Evolutionary conservation across 2,329 filamentous ascomycete species (phyloP).

Genomic region (Xylariales sp.): DNA sequence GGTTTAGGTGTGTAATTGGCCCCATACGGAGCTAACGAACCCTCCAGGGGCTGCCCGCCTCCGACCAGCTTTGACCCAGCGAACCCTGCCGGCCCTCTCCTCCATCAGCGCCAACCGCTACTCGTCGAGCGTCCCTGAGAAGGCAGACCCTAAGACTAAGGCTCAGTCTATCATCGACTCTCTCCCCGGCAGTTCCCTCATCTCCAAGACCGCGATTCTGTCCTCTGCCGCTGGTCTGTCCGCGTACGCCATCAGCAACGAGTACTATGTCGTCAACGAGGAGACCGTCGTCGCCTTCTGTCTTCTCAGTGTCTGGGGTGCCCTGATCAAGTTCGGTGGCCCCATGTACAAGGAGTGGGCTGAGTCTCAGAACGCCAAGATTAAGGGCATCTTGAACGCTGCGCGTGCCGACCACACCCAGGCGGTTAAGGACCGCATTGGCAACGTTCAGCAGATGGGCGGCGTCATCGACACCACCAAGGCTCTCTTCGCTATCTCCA

Average conservation of each 20-base stretch:
- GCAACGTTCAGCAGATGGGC: conserved; percentile 90
- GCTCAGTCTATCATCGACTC: conserved; percentile 92
- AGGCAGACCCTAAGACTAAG: conserved; percentile 92
- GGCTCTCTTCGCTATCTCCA: conserved; percentile 94
- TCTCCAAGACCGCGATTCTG: conserved; percentile 96
- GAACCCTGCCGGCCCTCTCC: conserved; percentile 69
- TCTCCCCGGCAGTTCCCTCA: conserved; percentile 83
- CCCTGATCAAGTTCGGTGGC: conserved; percentile 88
- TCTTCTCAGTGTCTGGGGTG: conserved; percentile 88
- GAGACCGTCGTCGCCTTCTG: conserved; percentile 93
- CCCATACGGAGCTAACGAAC: conserved; percentile 14
- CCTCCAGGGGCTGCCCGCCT: conserved; percentile 79
- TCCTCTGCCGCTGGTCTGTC: conserved; percentile 87
- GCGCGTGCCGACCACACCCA: conserved; percentile 92
- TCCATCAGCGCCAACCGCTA: conserved; percentile 64
- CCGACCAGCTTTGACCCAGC: conserved; percentile 74
- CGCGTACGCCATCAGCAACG: conserved; percentile 95
- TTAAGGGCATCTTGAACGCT: conserved; percentile 91
- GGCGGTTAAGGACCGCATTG: conserved; percentile 91
- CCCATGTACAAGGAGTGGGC: conserved; percentile 93
- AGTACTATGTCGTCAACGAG: conserved; percentile 99
- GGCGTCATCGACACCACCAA: conserved; percentile 96
- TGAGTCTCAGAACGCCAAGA: conserved; percentile 81
- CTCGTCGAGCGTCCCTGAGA: conserved; percentile 66
- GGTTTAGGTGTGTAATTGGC: conserved; percentile 31